A percentile compares a stretch with the other conserved stretches of the same genome.
Evolutionary conservation across 1,284 basidiomycete species (phyloP).

Genomic region (Sanghuangporus weigelae): DNA sequence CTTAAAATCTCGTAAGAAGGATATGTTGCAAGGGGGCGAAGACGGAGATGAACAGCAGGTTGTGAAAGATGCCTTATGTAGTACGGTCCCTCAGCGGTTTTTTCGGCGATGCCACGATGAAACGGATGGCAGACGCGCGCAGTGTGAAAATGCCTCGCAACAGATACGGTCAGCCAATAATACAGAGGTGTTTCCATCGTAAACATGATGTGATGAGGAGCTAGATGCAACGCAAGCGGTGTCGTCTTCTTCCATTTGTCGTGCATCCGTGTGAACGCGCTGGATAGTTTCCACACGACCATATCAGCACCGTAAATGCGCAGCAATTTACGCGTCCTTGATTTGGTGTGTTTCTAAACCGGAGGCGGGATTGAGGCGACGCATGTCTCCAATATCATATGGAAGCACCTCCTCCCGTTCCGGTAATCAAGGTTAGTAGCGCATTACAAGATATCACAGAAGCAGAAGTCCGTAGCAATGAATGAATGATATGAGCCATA

Average conservation of each 20-base stretch:
- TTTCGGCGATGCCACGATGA: background rate
- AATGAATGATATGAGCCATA: background rate
- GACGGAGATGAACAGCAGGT: background rate
- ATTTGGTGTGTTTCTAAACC: background rate
- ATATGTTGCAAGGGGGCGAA: background rate
- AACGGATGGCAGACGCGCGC: background rate
- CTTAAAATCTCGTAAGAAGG: background rate
- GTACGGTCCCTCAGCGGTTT: background rate
- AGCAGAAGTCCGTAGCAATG: background rate
- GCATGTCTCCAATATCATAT: background rate
- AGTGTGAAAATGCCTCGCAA: slow-evolving; percentile 10
- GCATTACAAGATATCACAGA: background rate
- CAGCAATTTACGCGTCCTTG: background rate
- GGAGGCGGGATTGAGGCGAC: background rate
- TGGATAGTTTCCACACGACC: background rate
- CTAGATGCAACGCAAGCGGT: background rate
- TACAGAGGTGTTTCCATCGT: background rate
- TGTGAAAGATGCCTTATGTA: background rate
- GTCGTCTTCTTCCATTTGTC: background rate
- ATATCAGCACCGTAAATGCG: background rate
- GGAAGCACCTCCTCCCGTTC: background rate
- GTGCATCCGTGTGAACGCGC: background rate
- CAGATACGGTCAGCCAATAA: background rate
- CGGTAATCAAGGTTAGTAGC: background rate
- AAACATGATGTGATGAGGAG: background rate